These are phyloP conservation scores for barrel medic (Medicago truncatula) DNA, from an alignment of 306 rosid species.

Conservation along the genomic window MtrunA17r5.0-ANR NC_053049.1:7572501-7573000, in stretches of 20 bases:
- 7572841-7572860: constrained; percentile 27
- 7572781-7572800: constrained; percentile 60
- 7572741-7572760: constrained; percentile 26
- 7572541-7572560: constrained; percentile 42
- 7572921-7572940: constrained; percentile 32
- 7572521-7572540: constrained; percentile 51
- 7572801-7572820: constrained; percentile 40
- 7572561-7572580: constrained; percentile 53
- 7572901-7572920: constrained; percentile 17
- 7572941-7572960: neutral
- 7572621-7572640: constrained; percentile 54
- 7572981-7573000: neutral
- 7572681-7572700: constrained; percentile 59
- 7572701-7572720: constrained; percentile 57
- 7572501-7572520: constrained; percentile 35
- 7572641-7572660: constrained; percentile 39
- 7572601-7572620: constrained; percentile 26
- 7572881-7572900: constrained; percentile 34
- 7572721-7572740: constrained; percentile 55
- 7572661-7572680: constrained; percentile 39
- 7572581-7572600: constrained; percentile 49
- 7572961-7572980: neutral
- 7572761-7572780: neutral
- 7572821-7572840: constrained; percentile 30
- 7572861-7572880: constrained; percentile 68